These are phyloP conservation scores for Komagataella pastoris DNA, from an alignment of 805 yeast genomes.

Conservation along the genomic window DNA sequence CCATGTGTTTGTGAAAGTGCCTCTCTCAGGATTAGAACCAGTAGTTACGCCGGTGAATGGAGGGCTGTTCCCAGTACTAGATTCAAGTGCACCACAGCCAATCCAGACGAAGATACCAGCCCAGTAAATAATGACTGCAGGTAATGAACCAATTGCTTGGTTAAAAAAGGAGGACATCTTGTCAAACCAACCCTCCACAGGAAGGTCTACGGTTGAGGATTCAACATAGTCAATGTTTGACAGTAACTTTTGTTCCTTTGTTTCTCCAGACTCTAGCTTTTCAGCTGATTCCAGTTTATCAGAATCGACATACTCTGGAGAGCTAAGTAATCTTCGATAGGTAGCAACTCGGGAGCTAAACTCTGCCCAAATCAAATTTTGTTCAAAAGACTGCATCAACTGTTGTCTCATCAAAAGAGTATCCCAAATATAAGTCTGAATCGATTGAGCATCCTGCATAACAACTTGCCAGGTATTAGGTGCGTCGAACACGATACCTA, in stretches of 20 bases:
- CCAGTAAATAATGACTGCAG: constrained; percentile 21
- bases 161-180: constrained; percentile 13
- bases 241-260: background rate
- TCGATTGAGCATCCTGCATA: constrained; percentile 27
- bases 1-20: constrained; percentile 21
- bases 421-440: constrained; percentile 25
- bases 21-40: background rate
- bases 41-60: constrained; percentile 1
- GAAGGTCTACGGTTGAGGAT: constrained; percentile 4
- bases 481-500: background rate
- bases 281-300: background rate
- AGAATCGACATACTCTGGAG: background rate
- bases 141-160: constrained; percentile 17
- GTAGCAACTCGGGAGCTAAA: constrained; percentile 16
- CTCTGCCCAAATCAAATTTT: constrained; percentile 13
- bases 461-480: constrained; percentile 20
- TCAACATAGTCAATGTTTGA: background rate
- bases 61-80: constrained; percentile 2
- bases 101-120: constrained; percentile 23
- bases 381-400: constrained; percentile 14
- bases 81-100: constrained; percentile 15
- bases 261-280: background rate
- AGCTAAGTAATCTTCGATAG: constrained; percentile 7
- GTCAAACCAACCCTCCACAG: constrained; percentile 20
- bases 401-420: constrained; percentile 26